A percentile compares a stretch with the other conserved stretches of the same genome.
These are phyloP conservation scores for Boletus vinaceobasis DNA, from an alignment of 768 basidiomycete genomes.

Conservation along the genomic window DNA sequence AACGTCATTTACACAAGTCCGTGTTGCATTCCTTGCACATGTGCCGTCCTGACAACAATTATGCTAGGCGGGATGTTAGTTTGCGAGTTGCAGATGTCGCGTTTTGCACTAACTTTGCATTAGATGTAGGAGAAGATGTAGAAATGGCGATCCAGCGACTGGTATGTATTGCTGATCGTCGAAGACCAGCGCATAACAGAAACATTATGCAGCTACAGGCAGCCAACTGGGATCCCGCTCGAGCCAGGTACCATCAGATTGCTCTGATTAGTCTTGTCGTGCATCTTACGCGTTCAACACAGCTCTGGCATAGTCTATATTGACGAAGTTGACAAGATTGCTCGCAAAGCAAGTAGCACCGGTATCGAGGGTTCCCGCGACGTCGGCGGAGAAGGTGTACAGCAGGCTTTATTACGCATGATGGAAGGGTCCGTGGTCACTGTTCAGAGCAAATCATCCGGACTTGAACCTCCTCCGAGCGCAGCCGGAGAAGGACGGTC, in stretches of 20 bases:
- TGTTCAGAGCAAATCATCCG: constrained; percentile 69
- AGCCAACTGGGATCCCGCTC: constrained; percentile 81
- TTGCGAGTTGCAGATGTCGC: neutral
- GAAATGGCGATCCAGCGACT: constrained; percentile 87
- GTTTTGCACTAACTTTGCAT: constrained; percentile 4
- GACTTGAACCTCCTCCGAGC: constrained; percentile 43
- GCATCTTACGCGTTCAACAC: constrained; percentile 6
- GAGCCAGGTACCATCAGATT: constrained; percentile 62
- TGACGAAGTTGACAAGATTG: constrained; percentile 94
- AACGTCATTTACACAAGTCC: constrained; percentile 87
- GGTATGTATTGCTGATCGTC: constrained; percentile 36
- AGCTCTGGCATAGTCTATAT: constrained; percentile 95
- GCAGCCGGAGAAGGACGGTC: constrained; percentile 44
- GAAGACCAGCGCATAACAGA: neutral
- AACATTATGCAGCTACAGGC: constrained; percentile 67
- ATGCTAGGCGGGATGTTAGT: constrained; percentile 67
- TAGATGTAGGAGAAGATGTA: constrained; percentile 96
- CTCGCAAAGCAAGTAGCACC: constrained; percentile 49
- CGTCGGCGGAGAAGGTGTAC: constrained; percentile 94
- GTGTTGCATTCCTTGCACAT: constrained; percentile 12
- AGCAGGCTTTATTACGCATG: constrained; percentile 88
- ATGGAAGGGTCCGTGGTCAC: constrained; percentile 88
- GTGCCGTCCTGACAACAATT: constrained; percentile 10
- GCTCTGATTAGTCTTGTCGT: neutral
- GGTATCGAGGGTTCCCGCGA: constrained; percentile 76